Percentiles rank a stretch among this genome's conserved stretches.
Conservation (phyloP, 2,329 filamentous ascomycete genomes). For the Exophiala lecanii-corni region DNA sequence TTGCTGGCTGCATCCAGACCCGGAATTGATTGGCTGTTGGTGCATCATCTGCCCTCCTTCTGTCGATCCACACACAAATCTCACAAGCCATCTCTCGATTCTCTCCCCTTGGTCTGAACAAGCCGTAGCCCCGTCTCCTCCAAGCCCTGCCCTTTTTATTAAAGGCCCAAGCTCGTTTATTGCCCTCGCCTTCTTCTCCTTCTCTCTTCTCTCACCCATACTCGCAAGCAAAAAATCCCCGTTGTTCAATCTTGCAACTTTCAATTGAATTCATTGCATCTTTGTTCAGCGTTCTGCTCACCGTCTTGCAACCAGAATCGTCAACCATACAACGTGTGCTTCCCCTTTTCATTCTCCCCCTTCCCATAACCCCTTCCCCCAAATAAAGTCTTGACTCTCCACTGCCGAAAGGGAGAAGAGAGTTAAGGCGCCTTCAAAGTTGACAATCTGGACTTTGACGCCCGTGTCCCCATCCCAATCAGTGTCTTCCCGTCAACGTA, state of each 20-base stretch:
- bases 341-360: conserved; percentile 1
- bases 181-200: background rate
- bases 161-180: conserved; percentile 1
- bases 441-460: conserved; percentile 31
- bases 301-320: conserved; percentile 3
- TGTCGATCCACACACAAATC: background rate
- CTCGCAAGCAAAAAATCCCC: background rate
- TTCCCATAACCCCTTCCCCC: background rate
- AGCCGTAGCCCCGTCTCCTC: too few relatives aligned
- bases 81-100: background rate
- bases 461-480: conserved; percentile 97
- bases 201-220: background rate
- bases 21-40: background rate
- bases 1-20: background rate
- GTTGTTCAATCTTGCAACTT: too few relatives aligned
- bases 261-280: conserved; percentile 1
- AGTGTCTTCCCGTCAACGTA: conserved; percentile 99
- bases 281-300: conserved; percentile 3
- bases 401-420: conserved; percentile 30
- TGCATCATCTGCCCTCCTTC: background rate
- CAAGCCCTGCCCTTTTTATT: conserved; percentile 1
- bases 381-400: conserved; percentile 29
- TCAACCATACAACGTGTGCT: background rate
- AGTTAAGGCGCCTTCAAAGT: conserved; percentile 26
- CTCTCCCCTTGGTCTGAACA: background rate